These are phyloP conservation scores for Phaeosphaeriaceae sp. DNA, from an alignment of 2,329 filamentous ascomycete species.

Conservation along the genomic window DNA sequence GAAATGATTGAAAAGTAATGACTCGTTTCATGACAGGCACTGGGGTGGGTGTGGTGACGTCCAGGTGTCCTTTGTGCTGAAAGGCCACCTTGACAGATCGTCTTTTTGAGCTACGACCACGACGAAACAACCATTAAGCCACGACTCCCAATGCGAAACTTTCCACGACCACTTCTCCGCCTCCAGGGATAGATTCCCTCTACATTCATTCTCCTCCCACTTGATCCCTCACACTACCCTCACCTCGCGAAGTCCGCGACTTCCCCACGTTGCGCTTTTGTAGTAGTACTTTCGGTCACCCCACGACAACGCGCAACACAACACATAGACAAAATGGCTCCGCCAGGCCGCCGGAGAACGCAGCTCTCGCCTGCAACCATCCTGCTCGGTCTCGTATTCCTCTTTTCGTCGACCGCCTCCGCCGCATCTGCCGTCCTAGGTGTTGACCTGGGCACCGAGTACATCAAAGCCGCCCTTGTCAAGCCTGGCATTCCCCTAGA, in stretches of 20 bases:
- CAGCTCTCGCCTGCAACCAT: conserved; percentile 53
- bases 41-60: conserved; percentile 23
- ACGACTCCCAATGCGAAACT: neutral
- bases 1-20: conserved; percentile 16
- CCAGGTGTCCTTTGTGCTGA: conserved; percentile 41
- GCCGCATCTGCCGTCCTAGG: conserved; percentile 82
- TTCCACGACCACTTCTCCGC: neutral
- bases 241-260: conserved; percentile 25
- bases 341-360: conserved; percentile 53
- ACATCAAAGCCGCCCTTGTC: conserved; percentile 94
- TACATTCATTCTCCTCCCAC: conserved; percentile 22
- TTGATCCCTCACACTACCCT: conserved; percentile 9
- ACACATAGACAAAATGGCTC: conserved; percentile 51
- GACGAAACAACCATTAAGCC: conserved; percentile 1
- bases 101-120: conserved; percentile 23
- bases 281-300: conserved; percentile 2
- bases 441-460: conserved; percentile 93
- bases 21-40: conserved; percentile 16
- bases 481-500: conserved; percentile 97
- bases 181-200: conserved; percentile 36
- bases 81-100: conserved; percentile 34
- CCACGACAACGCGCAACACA: conserved; percentile 9
- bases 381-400: conserved; percentile 60
- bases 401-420: conserved; percentile 64
- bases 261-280: conserved; percentile 28